These are phyloP conservation scores for Pyrrhoderma lamaoense DNA, from an alignment of 1,284 basidiomycete genomes.

Conservation along the genomic window DNA sequence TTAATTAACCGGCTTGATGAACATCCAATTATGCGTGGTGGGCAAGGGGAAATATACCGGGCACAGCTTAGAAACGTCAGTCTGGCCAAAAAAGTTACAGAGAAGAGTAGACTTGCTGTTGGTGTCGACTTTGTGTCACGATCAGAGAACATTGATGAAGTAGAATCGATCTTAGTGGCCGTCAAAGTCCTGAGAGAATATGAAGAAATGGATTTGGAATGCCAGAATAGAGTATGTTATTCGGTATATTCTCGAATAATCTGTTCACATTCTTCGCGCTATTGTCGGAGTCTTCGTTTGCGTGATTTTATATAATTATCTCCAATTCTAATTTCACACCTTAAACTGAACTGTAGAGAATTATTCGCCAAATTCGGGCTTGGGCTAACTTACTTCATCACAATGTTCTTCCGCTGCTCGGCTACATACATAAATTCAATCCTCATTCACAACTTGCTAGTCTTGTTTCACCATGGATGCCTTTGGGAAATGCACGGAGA, in stretches of 20 bases:
- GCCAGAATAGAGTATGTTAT: not conserved
- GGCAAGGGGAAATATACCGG: not conserved
- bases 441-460: conserved; percentile 7
- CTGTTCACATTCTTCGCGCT: too few species aligned
- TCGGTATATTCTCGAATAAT: not conserved
- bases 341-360: too few species aligned
- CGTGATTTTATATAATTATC: too few species aligned
- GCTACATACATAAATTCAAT: conserved; percentile 14
- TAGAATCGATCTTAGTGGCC: not conserved
- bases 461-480: conserved; percentile 19
- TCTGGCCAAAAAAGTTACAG: not conserved
- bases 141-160: not conserved
- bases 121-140: too few species aligned
- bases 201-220: not conserved
- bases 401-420: conserved; percentile 15
- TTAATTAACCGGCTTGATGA: not conserved
- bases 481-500: conserved; percentile 7
- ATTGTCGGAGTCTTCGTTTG: too few species aligned
- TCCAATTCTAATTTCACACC: too few species aligned
- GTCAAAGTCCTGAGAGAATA: conserved; percentile 5
- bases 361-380: conserved; percentile 3
- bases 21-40: not conserved
- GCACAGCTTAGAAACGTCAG: not conserved
- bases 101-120: too few species aligned
- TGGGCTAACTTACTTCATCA: conserved; percentile 15